A percentile compares a stretch with the other conserved stretches of the same genome.
phyloP scores from a whole-genome alignment of 2,329 filamentous ascomycete species.

The Sclerotinia nivalis region DNA sequence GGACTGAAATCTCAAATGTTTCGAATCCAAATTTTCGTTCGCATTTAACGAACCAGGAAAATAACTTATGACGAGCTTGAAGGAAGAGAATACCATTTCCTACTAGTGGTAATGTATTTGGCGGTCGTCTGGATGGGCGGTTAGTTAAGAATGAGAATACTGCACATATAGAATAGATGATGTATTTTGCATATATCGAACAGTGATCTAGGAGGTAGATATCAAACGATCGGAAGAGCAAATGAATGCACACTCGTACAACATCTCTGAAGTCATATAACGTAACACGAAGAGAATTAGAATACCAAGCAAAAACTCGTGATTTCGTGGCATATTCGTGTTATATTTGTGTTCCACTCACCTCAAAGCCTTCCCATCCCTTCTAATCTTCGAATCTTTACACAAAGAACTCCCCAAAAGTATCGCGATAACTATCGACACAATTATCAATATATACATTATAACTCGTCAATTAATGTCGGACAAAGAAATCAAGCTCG shows the following conservation, averaged over 20 bases:
- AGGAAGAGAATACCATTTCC: constrained; percentile 65
- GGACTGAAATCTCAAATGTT: constrained; percentile 63
- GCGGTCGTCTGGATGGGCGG: constrained; percentile 34
- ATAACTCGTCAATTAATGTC: not conserved
- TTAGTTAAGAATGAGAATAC: not conserved
- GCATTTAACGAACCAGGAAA: constrained; percentile 62
- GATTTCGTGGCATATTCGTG: constrained; percentile 5
- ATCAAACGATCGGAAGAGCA: not conserved
- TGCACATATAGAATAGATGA: not conserved
- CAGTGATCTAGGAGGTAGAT: too few species aligned
- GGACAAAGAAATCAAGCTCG: not conserved
- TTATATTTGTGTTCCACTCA: constrained; percentile 23
- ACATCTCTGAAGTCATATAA: not conserved
- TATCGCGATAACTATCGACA: constrained; percentile 25
- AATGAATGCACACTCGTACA: not conserved
- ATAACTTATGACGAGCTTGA: constrained; percentile 58
- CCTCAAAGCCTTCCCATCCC: constrained; percentile 38
- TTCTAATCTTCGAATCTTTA: constrained; percentile 33
- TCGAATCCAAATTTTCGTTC: constrained; percentile 58
- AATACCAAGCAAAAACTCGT: not conserved
- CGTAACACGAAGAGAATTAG: not conserved
- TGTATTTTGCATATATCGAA: not conserved
- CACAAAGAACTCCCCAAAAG: constrained; percentile 28
- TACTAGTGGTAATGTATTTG: constrained; percentile 49
- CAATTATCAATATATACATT: constrained; percentile 33